A percentile compares a stretch with the other conserved stretches of the same genome.
Evolutionary conservation across 495 filamentous ascomycete species (phyloP).

Genomic region (Penicillium roqueforti): DNA sequence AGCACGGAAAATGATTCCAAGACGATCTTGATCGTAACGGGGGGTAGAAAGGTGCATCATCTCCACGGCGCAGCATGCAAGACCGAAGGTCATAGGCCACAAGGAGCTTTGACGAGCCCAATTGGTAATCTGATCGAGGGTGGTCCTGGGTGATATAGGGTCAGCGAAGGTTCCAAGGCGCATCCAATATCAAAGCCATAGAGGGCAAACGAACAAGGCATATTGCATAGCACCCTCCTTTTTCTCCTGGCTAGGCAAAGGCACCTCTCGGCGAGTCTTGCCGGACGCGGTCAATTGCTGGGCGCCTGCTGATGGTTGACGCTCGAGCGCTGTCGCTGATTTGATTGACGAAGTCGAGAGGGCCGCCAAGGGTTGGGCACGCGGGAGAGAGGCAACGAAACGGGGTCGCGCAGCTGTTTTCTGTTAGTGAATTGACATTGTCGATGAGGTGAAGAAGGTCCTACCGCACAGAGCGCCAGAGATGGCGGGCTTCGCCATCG

Average conservation of each 20-base stretch:
- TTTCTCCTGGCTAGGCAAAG: slow-evolving; percentile 82
- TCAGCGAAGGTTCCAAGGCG: slow-evolving; percentile 8
- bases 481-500: slow-evolving; percentile 28
- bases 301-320: slow-evolving; percentile 35
- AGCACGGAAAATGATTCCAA: slow-evolving; percentile 96
- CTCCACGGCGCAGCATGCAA: slow-evolving; percentile 94
- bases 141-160: slow-evolving; percentile 56
- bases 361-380: slow-evolving; percentile 29
- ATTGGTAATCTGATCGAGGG: slow-evolving; percentile 87
- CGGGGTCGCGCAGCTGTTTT: slow-evolving; percentile 28
- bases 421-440: slow-evolving; percentile 12
- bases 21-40: slow-evolving; percentile 91
- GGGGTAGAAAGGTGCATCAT: slow-evolving; percentile 99
- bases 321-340: slow-evolving; percentile 42
- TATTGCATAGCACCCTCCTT: slow-evolving; percentile 97
- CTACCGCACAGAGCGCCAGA: slow-evolving; percentile 34
- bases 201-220: slow-evolving; percentile 67
- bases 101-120: slow-evolving; percentile 91
- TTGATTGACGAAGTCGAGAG: slow-evolving; percentile 42
- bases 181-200: not conserved
- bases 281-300: slow-evolving; percentile 44
- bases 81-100: slow-evolving; percentile 98
- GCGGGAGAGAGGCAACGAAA: slow-evolving; percentile 21
- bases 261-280: slow-evolving; percentile 68
- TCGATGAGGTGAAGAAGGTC: not conserved